Percentiles rank a stretch among this genome's conserved stretches.
Evolutionary conservation across 23 red algal species (phyloP).

Genomic region (Gracilariopsis chorda): DNA sequence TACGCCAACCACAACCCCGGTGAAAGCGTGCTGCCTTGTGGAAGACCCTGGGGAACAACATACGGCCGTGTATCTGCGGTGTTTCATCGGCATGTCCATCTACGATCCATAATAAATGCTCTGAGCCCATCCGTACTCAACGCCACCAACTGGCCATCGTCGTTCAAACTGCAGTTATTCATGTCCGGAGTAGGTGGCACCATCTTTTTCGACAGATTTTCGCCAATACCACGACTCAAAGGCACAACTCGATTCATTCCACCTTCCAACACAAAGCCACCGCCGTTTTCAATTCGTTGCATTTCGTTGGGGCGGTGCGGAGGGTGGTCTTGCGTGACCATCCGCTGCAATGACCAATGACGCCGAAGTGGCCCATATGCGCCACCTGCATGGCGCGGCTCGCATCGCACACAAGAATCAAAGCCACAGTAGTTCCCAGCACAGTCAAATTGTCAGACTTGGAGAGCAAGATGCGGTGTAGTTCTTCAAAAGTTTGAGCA

Average conservation of each 20-base stretch:
- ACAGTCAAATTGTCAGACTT: not conserved
- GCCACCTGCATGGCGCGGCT: constrained; percentile 36
- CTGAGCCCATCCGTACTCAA: constrained; percentile 80
- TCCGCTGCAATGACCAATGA: constrained; percentile 10
- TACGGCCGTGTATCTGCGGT: too few species aligned
- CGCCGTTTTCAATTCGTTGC: constrained; percentile 49
- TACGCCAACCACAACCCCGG: too few species aligned
- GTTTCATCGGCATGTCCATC: too few species aligned
- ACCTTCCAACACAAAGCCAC: constrained; percentile 58
- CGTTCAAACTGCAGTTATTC: not conserved
- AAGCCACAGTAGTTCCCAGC: constrained; percentile 23
- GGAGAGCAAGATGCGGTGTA: not conserved
- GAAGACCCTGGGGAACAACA: too few species aligned
- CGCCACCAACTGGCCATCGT: constrained; percentile 41
- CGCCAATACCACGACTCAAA: constrained; percentile 76
- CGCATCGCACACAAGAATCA: not conserved
- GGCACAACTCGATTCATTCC: constrained; percentile 68
- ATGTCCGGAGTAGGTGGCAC: constrained; percentile 71
- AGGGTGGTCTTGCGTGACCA: constrained; percentile 53
- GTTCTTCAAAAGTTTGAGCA: not conserved
- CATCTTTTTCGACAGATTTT: constrained; percentile 48
- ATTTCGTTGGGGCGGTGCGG: constrained; percentile 38
- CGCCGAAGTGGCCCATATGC: constrained; percentile 72
- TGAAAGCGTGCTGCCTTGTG: too few species aligned
- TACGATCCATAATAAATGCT: too few species aligned